Conservation (phyloP, 257 asterid genomes). For the Verbena officinalis region DNA sequence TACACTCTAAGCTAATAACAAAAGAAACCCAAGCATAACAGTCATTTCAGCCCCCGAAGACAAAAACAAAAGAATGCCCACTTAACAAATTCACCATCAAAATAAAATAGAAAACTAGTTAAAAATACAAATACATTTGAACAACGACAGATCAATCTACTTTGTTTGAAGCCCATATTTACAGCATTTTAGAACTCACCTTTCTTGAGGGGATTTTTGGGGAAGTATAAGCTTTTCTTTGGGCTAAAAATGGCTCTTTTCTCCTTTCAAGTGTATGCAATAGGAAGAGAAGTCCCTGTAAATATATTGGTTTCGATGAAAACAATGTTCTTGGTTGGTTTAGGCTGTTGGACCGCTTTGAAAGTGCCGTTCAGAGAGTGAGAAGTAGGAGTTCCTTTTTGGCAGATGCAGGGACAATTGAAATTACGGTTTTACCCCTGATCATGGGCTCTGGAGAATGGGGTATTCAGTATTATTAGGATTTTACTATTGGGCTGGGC, state of each 20-base stretch:
- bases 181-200: constrained; percentile 28
- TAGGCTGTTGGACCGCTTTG: constrained; percentile 63
- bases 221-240: background rate
- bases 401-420: background rate
- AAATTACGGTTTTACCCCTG: constrained; percentile 29
- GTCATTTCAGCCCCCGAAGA: constrained; percentile 11
- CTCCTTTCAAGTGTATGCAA: background rate
- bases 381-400: constrained; percentile 13
- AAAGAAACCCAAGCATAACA: background rate
- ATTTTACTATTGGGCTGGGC: no score
- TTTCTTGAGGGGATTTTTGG: constrained; percentile 20
- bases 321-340: constrained; percentile 47
- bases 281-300: constrained; percentile 8
- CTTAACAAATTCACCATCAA: background rate
- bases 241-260: background rate
- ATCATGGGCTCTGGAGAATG: background rate
- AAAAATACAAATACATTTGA: constrained; percentile 9
- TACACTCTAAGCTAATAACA: constrained; percentile 16
- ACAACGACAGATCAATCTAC: constrained; percentile 32
- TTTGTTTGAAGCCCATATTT: constrained; percentile 13
- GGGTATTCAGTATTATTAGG: no score
- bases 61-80: constrained; percentile 3
- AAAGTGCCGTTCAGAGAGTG: constrained; percentile 48
- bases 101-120: background rate
- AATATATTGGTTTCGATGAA: constrained; percentile 60